Evolutionary conservation across 2,329 filamentous ascomycete genomes (phyloP).

Genomic region (Dothideomycetes sp.): DNA sequence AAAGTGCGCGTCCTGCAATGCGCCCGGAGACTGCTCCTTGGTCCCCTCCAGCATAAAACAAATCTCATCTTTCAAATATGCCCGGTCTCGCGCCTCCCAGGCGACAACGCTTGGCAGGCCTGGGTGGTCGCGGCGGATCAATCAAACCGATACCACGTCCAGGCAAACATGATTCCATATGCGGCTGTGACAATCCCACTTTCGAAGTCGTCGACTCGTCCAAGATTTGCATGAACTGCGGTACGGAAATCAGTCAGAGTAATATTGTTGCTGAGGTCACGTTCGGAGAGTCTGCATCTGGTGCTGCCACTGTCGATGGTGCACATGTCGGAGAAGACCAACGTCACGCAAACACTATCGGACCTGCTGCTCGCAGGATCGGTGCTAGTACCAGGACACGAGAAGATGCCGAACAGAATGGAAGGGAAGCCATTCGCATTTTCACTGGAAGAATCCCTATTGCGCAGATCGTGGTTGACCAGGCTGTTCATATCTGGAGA

Average conservation of each 20-base stretch:
- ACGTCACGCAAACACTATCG: constrained; percentile 57
- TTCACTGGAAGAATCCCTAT: constrained; percentile 29
- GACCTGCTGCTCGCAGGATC: constrained; percentile 32
- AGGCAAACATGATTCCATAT: constrained; percentile 2
- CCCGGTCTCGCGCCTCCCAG: constrained; percentile 6
- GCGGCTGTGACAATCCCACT: constrained; percentile 17
- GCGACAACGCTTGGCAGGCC: constrained; percentile 4
- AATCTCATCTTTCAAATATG: too few relatives aligned
- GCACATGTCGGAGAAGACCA: constrained; percentile 80
- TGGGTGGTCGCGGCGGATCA: neutral
- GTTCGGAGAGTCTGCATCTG: constrained; percentile 78
- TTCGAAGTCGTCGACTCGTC: constrained; percentile 25
- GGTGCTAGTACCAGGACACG: constrained; percentile 41
- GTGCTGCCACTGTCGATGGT: constrained; percentile 83
- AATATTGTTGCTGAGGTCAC: constrained; percentile 88
- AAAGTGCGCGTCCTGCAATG: neutral
- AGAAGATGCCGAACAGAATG: constrained; percentile 42
- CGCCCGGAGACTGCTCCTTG: neutral
- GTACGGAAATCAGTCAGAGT: constrained; percentile 70
- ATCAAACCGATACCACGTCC: constrained; percentile 6
- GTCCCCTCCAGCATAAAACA: neutral
- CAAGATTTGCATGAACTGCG: constrained; percentile 68
- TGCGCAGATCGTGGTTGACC: constrained; percentile 22
- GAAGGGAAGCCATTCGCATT: constrained; percentile 29
- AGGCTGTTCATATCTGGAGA: constrained; percentile 32